A percentile compares a stretch with the other conserved stretches of the same genome.
phyloP scores from a whole-genome alignment of 176 grass and related monocot species.

The Neostapfia colusana region DNA sequence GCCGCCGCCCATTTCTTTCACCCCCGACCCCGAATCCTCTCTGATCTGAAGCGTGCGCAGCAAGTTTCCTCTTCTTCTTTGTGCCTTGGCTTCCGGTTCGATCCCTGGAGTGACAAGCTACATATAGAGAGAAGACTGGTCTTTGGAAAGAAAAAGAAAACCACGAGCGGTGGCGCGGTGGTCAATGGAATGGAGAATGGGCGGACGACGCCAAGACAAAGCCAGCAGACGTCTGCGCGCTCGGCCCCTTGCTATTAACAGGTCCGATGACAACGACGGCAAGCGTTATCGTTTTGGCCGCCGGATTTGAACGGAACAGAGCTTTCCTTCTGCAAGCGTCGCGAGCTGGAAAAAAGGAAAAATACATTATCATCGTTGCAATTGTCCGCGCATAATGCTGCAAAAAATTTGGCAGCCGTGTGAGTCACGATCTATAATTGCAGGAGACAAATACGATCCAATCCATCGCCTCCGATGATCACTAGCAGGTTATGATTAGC shows the following conservation, averaged over 20 bases:
- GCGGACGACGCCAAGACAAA: background rate
- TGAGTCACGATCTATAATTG: background rate
- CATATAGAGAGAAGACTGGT: background rate
- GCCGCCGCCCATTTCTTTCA: conserved; percentile 11
- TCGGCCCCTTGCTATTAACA: background rate
- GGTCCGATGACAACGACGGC: conserved; percentile 20
- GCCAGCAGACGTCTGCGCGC: background rate
- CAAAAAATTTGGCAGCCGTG: background rate
- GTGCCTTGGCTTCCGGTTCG: background rate
- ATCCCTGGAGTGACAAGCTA: background rate
- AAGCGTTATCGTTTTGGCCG: conserved; percentile 1
- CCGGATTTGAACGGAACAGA: background rate
- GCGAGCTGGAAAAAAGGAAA: background rate
- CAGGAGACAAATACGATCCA: background rate
- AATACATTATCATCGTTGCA: background rate
- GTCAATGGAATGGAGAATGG: background rate
- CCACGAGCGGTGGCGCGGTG: conserved; percentile 2
- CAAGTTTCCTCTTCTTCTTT: background rate
- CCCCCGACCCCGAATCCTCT: too few species aligned
- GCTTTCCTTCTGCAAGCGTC: background rate
- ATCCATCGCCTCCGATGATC: background rate
- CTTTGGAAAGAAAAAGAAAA: background rate
- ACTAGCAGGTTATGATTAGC: background rate
- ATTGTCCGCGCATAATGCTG: background rate
- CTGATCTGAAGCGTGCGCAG: background rate